Conservation (phyloP, 345 rosid genomes). For the Eucalyptus virginea region DNA sequence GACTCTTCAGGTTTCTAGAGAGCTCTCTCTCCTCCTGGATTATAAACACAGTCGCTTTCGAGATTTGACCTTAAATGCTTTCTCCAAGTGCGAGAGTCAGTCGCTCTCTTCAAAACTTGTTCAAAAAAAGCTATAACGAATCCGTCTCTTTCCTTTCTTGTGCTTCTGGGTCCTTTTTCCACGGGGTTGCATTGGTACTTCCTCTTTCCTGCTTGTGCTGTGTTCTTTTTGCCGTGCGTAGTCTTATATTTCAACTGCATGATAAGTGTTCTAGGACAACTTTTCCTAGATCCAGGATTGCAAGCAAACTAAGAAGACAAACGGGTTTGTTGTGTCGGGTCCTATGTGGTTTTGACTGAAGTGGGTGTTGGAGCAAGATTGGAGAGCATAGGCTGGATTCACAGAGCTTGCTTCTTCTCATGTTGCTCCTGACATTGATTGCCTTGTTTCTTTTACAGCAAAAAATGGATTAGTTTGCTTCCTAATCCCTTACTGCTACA, state of each 20-base stretch:
- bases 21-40: neutral
- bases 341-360: neutral
- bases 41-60: neutral
- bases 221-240: neutral
- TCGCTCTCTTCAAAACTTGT: neutral
- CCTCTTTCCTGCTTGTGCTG: neutral
- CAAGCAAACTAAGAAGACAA: neutral
- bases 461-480: conserved; percentile 16
- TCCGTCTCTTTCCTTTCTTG: neutral
- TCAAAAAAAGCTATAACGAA: neutral
- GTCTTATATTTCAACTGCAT: neutral
- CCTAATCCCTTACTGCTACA: conserved; percentile 4
- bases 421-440: conserved; percentile 42
- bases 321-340: neutral
- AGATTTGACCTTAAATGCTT: neutral
- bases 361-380: conserved; percentile 40
- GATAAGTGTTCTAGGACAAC: neutral
- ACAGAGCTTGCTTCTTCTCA: conserved; percentile 56
- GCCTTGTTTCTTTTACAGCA: conserved; percentile 1
- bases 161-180: neutral
- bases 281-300: neutral
- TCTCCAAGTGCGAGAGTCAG: neutral
- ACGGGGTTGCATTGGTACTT: neutral
- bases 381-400: conserved; percentile 31
- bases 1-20: neutral